Conservation (phyloP, 805 yeast genomes). For the Candida multigemmis region DNA sequence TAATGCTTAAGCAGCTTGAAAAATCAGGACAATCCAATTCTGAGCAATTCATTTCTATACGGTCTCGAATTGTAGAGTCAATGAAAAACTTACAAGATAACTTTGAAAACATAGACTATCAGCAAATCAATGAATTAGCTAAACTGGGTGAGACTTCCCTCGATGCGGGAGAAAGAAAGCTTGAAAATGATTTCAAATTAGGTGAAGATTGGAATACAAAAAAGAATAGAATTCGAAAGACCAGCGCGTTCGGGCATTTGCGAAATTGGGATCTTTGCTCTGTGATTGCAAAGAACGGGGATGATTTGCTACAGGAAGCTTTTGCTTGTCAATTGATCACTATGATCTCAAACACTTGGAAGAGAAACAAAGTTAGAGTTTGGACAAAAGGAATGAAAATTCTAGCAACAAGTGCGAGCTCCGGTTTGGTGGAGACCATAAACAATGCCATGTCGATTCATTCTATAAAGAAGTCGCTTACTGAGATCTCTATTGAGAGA, state of each 20-base stretch:
- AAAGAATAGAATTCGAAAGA: constrained; percentile 66
- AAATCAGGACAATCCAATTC: constrained; percentile 51
- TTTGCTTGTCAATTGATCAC: constrained; percentile 93
- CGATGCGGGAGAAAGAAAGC: constrained; percentile 71
- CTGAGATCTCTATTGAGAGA: constrained; percentile 58
- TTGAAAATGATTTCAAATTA: constrained; percentile 85
- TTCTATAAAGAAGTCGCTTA: constrained; percentile 86
- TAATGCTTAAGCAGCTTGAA: constrained; percentile 88
- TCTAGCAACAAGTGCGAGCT: constrained; percentile 77
- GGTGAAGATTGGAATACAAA: constrained; percentile 93
- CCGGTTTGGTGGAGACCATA: constrained; percentile 93
- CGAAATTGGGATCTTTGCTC: constrained; percentile 94
- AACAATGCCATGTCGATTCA: constrained; percentile 92
- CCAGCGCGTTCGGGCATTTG: constrained; percentile 75
- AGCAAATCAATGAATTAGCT: constrained; percentile 36
- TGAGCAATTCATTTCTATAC: constrained; percentile 24
- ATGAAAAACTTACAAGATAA: constrained; percentile 30
- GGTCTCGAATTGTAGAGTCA: constrained; percentile 17
- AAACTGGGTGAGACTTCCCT: constrained; percentile 52
- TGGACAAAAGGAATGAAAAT: constrained; percentile 96
- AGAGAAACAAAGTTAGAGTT: constrained; percentile 51
- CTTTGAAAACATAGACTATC: constrained; percentile 28
- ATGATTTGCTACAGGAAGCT: constrained; percentile 93
- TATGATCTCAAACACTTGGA: constrained; percentile 83
- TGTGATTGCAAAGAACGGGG: constrained; percentile 94